phyloP scores from a whole-genome alignment of 352 stramenopile species.

The Globisporangium acanthophoron region DNA sequence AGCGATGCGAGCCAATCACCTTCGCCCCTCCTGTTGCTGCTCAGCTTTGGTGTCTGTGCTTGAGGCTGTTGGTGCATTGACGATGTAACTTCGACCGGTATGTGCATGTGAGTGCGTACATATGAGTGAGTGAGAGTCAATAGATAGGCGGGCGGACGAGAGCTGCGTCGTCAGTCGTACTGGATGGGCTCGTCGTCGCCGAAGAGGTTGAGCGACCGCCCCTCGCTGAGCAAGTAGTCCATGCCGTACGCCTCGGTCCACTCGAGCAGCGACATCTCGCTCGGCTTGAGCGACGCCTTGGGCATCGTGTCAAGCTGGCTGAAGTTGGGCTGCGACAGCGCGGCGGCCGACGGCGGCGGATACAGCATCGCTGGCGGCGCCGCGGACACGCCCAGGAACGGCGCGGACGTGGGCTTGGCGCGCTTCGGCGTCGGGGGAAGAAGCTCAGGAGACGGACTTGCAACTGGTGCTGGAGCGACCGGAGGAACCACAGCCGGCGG shows the following conservation, averaged over 20 bases:
- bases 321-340: constrained; percentile 17
- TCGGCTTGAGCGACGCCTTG: constrained; percentile 40
- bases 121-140: background rate
- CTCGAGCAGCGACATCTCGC: constrained; percentile 68
- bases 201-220: constrained; percentile 50
- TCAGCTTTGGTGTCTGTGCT: no score
- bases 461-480: background rate
- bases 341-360: constrained; percentile 7
- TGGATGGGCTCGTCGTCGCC: constrained; percentile 31
- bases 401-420: constrained; percentile 16
- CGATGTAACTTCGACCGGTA: no score
- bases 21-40: no score
- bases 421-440: constrained; percentile 34
- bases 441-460: constrained; percentile 9
- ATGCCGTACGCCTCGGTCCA: constrained; percentile 78
- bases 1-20: no score
- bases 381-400: background rate
- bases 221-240: constrained; percentile 74
- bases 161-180: constrained; percentile 34
- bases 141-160: background rate
- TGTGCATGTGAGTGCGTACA: no score
- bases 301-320: constrained; percentile 28
- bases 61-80: no score
- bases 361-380: constrained; percentile 3
- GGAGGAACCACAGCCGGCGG: no score